Evolutionary conservation across 2,329 filamentous ascomycete genomes (phyloP).

Genomic region (Xylaria sp.): DNA sequence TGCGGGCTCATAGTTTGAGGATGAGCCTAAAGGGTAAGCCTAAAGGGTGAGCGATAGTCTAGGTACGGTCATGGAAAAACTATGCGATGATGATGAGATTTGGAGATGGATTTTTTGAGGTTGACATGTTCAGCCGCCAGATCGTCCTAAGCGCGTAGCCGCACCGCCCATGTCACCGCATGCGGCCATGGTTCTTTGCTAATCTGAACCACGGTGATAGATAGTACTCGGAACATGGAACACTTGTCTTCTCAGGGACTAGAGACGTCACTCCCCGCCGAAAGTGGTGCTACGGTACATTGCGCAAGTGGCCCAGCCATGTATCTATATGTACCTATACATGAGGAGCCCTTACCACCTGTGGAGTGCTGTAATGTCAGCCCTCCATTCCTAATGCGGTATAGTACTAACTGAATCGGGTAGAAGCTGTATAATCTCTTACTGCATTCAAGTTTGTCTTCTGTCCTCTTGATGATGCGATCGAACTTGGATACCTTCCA

Average conservation of each 20-base stretch:
- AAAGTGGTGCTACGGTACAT: not conserved
- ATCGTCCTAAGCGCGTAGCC: constrained; percentile 27
- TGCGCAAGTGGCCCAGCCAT: not conserved
- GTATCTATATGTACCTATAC: too few relatives aligned
- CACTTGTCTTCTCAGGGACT: not conserved
- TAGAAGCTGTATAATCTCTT: not conserved
- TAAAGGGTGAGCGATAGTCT: not conserved
- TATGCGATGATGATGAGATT: constrained; percentile 7
- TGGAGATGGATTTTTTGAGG: constrained; percentile 32
- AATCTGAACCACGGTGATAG: not conserved
- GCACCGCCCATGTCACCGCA: constrained; percentile 4
- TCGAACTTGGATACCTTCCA: too few relatives aligned
- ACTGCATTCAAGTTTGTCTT: too few relatives aligned
- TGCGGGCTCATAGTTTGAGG: not conserved
- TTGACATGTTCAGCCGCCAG: constrained; percentile 26
- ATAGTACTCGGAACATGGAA: not conserved
- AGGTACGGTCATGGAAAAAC: constrained; percentile 21
- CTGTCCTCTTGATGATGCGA: too few relatives aligned
- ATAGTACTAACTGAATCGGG: not conserved
- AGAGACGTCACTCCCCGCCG: not conserved
- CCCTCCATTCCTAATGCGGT: not conserved
- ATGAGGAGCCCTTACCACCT: too few relatives aligned
- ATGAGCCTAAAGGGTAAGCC: not conserved
- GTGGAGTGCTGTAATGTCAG: not conserved
- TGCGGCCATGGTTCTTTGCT: not conserved